Evolutionary conservation across 1,284 basidiomycete genomes (phyloP), one percentile per base, ranked within the genome.

Genomic region (Melanopsichium pennsylvanicum): DNA sequence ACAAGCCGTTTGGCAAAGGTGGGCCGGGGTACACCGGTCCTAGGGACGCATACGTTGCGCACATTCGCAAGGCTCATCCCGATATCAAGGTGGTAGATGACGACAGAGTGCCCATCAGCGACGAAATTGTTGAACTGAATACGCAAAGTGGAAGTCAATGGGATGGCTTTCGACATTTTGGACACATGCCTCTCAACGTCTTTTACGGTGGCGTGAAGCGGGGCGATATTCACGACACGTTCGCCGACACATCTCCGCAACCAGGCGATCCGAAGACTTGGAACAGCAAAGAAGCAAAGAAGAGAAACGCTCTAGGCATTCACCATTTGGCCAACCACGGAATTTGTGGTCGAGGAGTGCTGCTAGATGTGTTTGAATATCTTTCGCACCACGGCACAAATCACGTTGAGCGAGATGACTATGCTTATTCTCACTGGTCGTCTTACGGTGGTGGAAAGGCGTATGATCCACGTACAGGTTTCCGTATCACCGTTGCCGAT

Each of bases 91-190:
- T 56, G 16, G n/a, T 31, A 3, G 43, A 54, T 9, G 56, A 70
- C 19, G n/a, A 42, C 13, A 58, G 50, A 13, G 56, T 66, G 22
- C 57, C 61, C 13, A 34, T 75, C 21, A 60, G 40, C 18, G 78
- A 80, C 19, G 82, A 82, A 45, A 43, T 71, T 29, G 54, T 83
- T 9, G 46, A 74, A 12, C 63, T 89, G 87, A 90, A 90, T 64
- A 87, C 88, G 0, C 89, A 90, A 82, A 88, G 87, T 0, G 88
- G 89, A 21, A 85, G 88, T 4, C 89, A 90, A 66, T 89, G 89
- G 88, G 89, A 90, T 69, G 87, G 89, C 4, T 76, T 82, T 41
- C 56, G 78, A 4, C 82, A 83, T 62, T 80, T 75, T 47, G 72
- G 73, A 5, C 75, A 74, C 27, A 45, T 62, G 34, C 52, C 47